Evolutionary conservation across 2,329 filamentous ascomycete genomes (phyloP), one percentile per base, ranked within the genome.

Genomic region (Aquanectria penicillioides): DNA sequence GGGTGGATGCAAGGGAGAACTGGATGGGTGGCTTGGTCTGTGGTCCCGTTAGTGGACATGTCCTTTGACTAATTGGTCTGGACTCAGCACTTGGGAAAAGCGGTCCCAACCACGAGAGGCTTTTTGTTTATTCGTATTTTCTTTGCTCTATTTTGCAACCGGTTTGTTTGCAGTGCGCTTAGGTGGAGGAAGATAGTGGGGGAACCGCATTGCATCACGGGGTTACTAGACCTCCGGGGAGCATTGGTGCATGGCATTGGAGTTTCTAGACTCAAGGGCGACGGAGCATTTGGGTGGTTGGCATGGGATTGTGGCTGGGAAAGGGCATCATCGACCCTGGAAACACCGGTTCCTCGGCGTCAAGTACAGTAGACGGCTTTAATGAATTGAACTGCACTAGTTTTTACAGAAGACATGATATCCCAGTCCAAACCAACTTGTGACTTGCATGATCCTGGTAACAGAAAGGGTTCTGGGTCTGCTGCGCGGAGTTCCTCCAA

Each of bases 171-270:
- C 29, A 38, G 47, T 40, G 28, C 33, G 23, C 51, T 33, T 52
- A 38, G 29, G 12, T n/a, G 28, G 37, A 55, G 20, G 17, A 26
- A 7, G 38, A 26, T 18, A 40, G 23, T 3, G 22, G 20, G 25
- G 62, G 54, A 46, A 23, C 36, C 38, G 36, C 26, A 41, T 46
- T 52, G 52, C 59, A 60, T 64, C 57, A 61, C 36, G 46, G 60
- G 63, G 69, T 68, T 70, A 26, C 38, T 54, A 69, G 62, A 68
- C 68, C 68, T 56, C 51, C 37, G 37, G 36, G 43, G 57, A 58
- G 65, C 41, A 54, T 61, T 55, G 53, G 40, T 62, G 50, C 40
- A 59, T 54, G 41, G 26, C 23, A 43, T 56, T 43, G 47, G 60
- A 61, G 67, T 69, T 66, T 36, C 22, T 38, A 68, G 59, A 69